Evolutionary conservation across 179 eudicot species (phyloP).

Genomic region (Silene vulgaris): DNA sequence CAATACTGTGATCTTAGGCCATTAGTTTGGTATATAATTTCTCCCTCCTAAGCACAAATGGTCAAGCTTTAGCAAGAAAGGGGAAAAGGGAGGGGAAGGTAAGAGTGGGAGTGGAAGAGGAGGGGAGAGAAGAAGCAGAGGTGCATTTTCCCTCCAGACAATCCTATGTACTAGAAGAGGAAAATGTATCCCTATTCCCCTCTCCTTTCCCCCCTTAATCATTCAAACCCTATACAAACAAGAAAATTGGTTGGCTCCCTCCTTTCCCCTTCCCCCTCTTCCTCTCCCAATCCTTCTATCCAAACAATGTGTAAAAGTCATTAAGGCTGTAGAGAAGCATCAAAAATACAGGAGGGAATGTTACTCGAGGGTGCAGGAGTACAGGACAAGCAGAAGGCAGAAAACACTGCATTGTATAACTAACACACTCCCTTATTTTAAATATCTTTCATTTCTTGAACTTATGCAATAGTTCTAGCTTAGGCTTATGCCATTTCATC

Average conservation of each 20-base stretch:
- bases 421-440: neutral
- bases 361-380: neutral
- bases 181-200: neutral
- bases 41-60: constrained; percentile 5
- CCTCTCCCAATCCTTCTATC: neutral
- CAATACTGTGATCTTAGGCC: neutral
- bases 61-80: constrained; percentile 6
- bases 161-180: neutral
- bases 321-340: neutral
- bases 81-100: neutral
- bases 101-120: neutral
- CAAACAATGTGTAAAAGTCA: neutral
- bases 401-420: neutral
- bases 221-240: neutral
- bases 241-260: neutral
- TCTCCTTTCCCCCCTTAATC: neutral
- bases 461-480: neutral
- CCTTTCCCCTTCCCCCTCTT: neutral
- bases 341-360: neutral
- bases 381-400: neutral
- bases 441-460: neutral
- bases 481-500: neutral
- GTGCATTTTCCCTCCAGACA: neutral
- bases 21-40: neutral
- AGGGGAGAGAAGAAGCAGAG: neutral